A percentile compares a stretch with the other conserved stretches of the same genome.
These are phyloP conservation scores for Aspergillus niger DNA, from an alignment of 2,329 filamentous ascomycete genomes.

Conservation along the genomic window DNA sequence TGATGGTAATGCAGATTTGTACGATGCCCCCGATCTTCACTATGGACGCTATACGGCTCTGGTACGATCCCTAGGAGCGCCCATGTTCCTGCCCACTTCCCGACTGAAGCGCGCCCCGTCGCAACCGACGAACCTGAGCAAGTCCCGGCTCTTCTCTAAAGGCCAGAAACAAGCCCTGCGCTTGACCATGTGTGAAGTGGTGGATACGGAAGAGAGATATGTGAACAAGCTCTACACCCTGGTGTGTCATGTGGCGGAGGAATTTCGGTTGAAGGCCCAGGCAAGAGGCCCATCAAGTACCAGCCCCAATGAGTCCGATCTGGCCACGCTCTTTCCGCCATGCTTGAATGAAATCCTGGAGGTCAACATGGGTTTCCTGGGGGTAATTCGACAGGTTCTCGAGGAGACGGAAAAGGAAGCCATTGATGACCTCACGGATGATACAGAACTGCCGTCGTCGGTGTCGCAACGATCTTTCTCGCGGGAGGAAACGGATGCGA, in stretches of 20 bases:
- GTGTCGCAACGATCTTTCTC: slow-evolving; percentile 49
- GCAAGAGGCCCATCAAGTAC: slow-evolving; percentile 61
- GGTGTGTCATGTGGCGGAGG: slow-evolving; percentile 75
- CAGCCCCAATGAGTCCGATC: slow-evolving; percentile 70
- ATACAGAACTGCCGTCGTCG: slow-evolving; percentile 52
- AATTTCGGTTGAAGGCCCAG: slow-evolving; percentile 72
- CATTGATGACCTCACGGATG: slow-evolving; percentile 70
- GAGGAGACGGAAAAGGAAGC: slow-evolving; percentile 83
- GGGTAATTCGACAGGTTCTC: slow-evolving; percentile 72
- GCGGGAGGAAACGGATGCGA: slow-evolving; percentile 64
- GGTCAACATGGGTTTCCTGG: slow-evolving; percentile 78
- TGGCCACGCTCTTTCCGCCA: slow-evolving; percentile 76
- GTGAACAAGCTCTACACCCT: slow-evolving; percentile 84
- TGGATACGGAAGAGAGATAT: slow-evolving; percentile 93
- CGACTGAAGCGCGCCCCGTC: slow-evolving; percentile 83
- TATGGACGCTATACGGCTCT: slow-evolving; percentile 78
- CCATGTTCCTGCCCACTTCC: slow-evolving; percentile 83
- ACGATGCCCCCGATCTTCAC: slow-evolving; percentile 47
- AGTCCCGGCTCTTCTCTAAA: slow-evolving; percentile 73
- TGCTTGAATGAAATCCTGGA: slow-evolving; percentile 79
- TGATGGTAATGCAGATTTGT: slow-evolving; percentile 54
- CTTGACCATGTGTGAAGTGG: slow-evolving; percentile 84
- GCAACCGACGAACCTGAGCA: slow-evolving; percentile 76
- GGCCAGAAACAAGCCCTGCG: slow-evolving; percentile 82
- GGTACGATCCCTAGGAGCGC: slow-evolving; percentile 77